phyloP scores from a whole-genome alignment of 83 land plant genomes.

The Picea abies region DNA sequence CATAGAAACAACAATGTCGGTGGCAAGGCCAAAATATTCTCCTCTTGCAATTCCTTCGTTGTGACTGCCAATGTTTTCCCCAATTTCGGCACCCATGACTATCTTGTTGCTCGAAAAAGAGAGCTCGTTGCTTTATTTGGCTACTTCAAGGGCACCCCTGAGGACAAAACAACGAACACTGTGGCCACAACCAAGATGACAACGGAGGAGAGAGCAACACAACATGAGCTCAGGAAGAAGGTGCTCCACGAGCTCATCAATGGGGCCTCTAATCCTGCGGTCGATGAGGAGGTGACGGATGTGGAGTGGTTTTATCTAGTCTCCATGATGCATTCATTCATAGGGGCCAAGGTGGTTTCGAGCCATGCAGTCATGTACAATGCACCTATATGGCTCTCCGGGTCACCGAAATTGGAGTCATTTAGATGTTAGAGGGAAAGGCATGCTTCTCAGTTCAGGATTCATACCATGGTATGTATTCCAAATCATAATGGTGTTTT shows the following conservation, averaged over 20 bases:
- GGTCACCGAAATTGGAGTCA: slow-evolving; percentile 11
- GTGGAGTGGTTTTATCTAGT: slow-evolving; percentile 51
- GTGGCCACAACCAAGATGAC: slow-evolving; percentile 24
- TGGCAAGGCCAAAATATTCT: too few relatives aligned
- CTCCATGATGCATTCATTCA: slow-evolving; percentile 77
- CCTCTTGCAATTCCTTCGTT: too few relatives aligned
- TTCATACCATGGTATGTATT: slow-evolving; percentile 62
- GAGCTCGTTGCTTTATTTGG: slow-evolving; percentile 16
- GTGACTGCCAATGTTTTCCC: too few relatives aligned
- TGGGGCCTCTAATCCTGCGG: slow-evolving; percentile 27
- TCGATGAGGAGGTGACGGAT: slow-evolving; percentile 30
- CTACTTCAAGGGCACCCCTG: slow-evolving; percentile 41
- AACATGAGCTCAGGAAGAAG: slow-evolving; percentile 29
- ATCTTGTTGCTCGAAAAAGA: too few relatives aligned
- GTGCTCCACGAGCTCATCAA: slow-evolving; percentile 28
- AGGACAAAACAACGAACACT: slow-evolving; percentile 18
- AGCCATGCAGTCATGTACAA: slow-evolving; percentile 43
- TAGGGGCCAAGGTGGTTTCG: slow-evolving; percentile 59
- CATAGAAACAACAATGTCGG: too few relatives aligned
- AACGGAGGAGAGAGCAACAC: slow-evolving; percentile 36
- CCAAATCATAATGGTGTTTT: slow-evolving; percentile 67
- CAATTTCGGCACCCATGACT: too few relatives aligned
- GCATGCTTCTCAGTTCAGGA: slow-evolving; percentile 52
- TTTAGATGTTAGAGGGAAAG: slow-evolving; percentile 46
- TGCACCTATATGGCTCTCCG: slow-evolving; percentile 52